Evolutionary conservation across 2,329 filamentous ascomycete genomes (phyloP).

Genomic region (Neurospora crassa): DNA sequence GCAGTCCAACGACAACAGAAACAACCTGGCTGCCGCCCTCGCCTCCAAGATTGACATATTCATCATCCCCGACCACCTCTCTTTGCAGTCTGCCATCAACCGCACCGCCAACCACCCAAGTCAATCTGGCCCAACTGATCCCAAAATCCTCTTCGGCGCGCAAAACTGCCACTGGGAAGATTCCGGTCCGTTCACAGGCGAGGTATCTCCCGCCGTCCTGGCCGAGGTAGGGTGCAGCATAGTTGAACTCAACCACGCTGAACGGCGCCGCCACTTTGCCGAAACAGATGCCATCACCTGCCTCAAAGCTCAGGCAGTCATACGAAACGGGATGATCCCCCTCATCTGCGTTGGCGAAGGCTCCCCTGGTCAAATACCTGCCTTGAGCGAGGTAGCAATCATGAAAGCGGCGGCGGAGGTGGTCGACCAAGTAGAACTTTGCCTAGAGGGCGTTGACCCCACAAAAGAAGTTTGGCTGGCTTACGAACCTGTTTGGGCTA

Average conservation of each 20-base stretch:
- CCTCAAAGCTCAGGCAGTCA: constrained; percentile 59
- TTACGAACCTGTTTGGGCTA: constrained; percentile 86
- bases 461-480: constrained; percentile 65
- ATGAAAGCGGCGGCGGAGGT: constrained; percentile 50
- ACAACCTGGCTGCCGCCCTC: constrained; percentile 26
- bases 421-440: constrained; percentile 38
- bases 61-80: constrained; percentile 68
- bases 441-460: constrained; percentile 50
- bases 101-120: not conserved
- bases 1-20: constrained; percentile 21
- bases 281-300: constrained; percentile 64
- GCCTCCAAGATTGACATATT: constrained; percentile 57
- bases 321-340: constrained; percentile 61
- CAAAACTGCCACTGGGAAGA: constrained; percentile 68
- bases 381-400: constrained; percentile 36
- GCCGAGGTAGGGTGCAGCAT: constrained; percentile 58
- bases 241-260: constrained; percentile 74
- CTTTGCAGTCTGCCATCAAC: constrained; percentile 40
- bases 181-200: constrained; percentile 66
- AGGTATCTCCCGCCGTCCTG: constrained; percentile 61
- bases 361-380: not conserved
- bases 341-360: constrained; percentile 73
- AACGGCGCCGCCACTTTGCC: constrained; percentile 60
- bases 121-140: constrained; percentile 16
- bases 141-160: constrained; percentile 56